Evolutionary conservation across 805 yeast species (phyloP), one percentile per base, ranked within the genome.

Genomic region (Phaffomyces antillensis): DNA sequence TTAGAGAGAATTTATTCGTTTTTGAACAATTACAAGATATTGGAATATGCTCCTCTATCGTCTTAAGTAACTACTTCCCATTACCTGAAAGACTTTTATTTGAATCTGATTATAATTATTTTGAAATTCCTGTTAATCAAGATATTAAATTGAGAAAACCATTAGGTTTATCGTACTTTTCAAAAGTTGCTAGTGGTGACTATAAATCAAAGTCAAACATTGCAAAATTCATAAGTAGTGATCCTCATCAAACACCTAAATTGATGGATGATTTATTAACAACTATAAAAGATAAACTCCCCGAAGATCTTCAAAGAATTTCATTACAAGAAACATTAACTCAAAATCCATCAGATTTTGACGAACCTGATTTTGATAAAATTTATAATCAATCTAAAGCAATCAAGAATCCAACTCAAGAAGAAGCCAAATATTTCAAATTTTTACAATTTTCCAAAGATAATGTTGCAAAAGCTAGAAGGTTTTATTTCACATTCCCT

Each of bases 401-500:
- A 1, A 45, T 50, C 5, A 39, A 47, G 36, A 38, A 43, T 7
- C 56, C 56, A 40, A 46, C 53, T 12, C 23, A n/a, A 9, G 52
- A 50, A 20, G 63, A 59, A 11, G 39, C 31, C 16, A 58, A 59
- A 47, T 58, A 59, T 39, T 41, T 52, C 18, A 44, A 54, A 17
- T 60, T 59, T 39, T 44, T 61, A 26, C 42, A 45, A 30, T 61
- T 46, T 34, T 62, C 64, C 6, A 47, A 51, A 37, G 50, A 33
- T 8, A 52, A 61, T 30, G 59, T 59, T 23, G 48, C 20, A 1
- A 44, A 51, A 4, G 58, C 59, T 30, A 37, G 52, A 20, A 48
- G 41, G 26, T 60, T 61, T 39, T 61, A 50, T 39, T 62, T 58
- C 47, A 53, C 58, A 0, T 58, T 54, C 47, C 65, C 66, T 23